phyloP scores from a whole-genome alignment of 2,329 filamentous ascomycete species.

The Neonectria magnoliae region DNA sequence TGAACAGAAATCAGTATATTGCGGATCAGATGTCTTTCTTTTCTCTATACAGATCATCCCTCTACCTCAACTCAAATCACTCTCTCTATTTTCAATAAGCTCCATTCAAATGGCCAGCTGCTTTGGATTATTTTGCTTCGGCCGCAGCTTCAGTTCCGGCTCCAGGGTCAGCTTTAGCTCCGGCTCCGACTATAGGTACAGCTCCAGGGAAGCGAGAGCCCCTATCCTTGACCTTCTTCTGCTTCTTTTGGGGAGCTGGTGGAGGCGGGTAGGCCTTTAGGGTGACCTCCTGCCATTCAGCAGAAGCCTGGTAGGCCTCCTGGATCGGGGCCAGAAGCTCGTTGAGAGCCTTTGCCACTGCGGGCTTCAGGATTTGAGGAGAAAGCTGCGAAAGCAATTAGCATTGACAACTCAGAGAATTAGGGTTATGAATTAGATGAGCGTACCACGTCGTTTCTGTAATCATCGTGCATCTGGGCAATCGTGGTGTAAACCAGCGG shows the following conservation, averaged over 20 bases:
- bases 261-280: conserved; percentile 82
- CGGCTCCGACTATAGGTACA: not conserved
- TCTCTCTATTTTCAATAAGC: not conserved
- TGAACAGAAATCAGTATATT: not conserved
- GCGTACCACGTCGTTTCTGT: conserved; percentile 78
- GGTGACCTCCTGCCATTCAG: conserved; percentile 79
- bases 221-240: conserved; percentile 81
- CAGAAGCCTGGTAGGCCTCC: conserved; percentile 72
- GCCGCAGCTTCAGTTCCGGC: not conserved
- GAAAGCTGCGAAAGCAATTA: conserved; percentile 63
- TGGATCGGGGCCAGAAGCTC: conserved; percentile 82
- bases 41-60: not conserved
- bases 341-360: conserved; percentile 77
- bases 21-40: not conserved
- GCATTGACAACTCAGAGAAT: not conserved
- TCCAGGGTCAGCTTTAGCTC: not conserved
- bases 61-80: not conserved
- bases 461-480: conserved; percentile 80
- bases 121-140: not conserved
- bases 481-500: conserved; percentile 84
- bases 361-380: conserved; percentile 89
- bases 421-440: accelerated
- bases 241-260: conserved; percentile 72
- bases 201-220: conserved; percentile 70
- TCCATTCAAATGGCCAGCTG: not conserved